Conservation (phyloP, 139 green algal species). For the Gonium pectorale region DNA sequence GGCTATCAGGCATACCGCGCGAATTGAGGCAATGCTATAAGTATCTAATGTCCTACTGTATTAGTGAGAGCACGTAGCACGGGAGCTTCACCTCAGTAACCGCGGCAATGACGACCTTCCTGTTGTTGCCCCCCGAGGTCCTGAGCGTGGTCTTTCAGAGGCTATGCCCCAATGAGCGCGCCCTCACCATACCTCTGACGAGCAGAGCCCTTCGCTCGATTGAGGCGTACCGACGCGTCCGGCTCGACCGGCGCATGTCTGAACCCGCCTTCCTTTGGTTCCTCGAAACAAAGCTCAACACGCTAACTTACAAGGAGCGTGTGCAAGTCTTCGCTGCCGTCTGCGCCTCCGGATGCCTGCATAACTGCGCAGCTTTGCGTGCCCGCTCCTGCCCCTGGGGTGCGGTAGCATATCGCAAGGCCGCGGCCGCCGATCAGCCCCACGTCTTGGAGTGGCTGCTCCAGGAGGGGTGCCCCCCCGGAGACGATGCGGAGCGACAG, state of each 20-base stretch:
- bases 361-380: not conserved
- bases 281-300: not conserved
- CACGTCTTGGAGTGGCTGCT: constrained; percentile 6
- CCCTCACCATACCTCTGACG: not conserved
- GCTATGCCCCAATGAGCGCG: not conserved
- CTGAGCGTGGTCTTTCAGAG: not conserved
- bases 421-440: not conserved
- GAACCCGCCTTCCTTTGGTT: constrained; percentile 13
- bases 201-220: no score
- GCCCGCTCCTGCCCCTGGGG: no score
- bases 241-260: no score
- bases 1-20: no score
- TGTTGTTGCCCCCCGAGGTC: not conserved
- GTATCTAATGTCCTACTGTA: no score
- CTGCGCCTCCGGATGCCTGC: not conserved
- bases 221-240: no score
- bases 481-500: not conserved
- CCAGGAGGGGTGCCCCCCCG: not conserved
- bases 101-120: not conserved
- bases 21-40: not conserved
- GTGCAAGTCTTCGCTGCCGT: not conserved
- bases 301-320: not conserved
- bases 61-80: no score
- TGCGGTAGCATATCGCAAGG: no score
- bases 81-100: no score